phyloP scores from a whole-genome alignment of 2,329 filamentous ascomycete genomes.

The Curvularia spicifera region DNA sequence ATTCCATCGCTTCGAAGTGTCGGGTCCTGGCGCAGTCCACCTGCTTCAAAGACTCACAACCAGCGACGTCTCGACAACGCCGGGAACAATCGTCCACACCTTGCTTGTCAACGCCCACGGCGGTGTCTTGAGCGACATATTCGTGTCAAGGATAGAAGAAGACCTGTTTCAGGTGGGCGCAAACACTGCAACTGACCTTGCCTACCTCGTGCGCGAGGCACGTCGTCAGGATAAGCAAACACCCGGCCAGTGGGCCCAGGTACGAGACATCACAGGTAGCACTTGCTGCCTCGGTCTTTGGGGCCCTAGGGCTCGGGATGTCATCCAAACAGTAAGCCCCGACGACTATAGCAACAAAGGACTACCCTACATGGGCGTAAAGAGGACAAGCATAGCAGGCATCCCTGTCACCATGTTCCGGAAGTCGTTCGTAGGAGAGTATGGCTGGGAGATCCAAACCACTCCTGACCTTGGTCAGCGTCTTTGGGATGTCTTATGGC shows the following conservation, averaged over 20 bases:
- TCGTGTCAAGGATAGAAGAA: conserved; percentile 59
- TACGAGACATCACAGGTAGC: conserved; percentile 65
- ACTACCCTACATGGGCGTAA: conserved; percentile 60
- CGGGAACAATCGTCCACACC: conserved; percentile 62
- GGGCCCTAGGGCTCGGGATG: conserved; percentile 63
- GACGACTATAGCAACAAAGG: conserved; percentile 57
- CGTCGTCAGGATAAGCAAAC: conserved; percentile 53
- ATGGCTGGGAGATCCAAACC: conserved; percentile 68
- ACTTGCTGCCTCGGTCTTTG: conserved; percentile 69
- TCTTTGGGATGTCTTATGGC: conserved; percentile 65
- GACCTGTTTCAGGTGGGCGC: conserved; percentile 63
- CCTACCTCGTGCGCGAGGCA: conserved; percentile 62
- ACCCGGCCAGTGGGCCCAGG: conserved; percentile 56
- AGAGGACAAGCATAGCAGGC: conserved; percentile 58
- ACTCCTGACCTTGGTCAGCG: conserved; percentile 64
- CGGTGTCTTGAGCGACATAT: conserved; percentile 64
- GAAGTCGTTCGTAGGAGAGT: conserved; percentile 67
- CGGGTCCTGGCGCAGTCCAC: conserved; percentile 63
- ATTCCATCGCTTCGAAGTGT: conserved; percentile 63
- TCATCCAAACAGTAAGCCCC: conserved; percentile 55
- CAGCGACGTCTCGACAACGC: conserved; percentile 55
- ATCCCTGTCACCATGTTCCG: conserved; percentile 64
- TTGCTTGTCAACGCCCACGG: conserved; percentile 62
- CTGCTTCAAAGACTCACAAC: conserved; percentile 63
- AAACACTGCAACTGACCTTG: conserved; percentile 62